Evolutionary conservation across 176 grass and related monocot genomes (phyloP).

Genomic region (Phragmites australis): DNA sequence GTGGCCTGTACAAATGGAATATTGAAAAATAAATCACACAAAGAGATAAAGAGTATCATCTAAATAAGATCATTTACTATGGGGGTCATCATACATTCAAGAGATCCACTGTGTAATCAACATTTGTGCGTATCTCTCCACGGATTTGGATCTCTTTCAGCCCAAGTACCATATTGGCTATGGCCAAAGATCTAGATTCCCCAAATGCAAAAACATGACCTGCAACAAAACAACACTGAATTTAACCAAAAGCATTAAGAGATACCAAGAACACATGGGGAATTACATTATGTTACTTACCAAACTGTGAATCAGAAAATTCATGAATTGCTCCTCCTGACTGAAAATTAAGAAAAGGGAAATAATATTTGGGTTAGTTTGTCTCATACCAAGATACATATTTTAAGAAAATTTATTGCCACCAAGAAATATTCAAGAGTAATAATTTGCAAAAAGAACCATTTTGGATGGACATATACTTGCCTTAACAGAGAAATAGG

Average conservation of each 20-base stretch:
- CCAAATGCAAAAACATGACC: constrained; percentile 99
- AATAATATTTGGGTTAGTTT: constrained; percentile 24
- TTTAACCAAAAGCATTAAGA: constrained; percentile 33
- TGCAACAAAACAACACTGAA: constrained; percentile 36
- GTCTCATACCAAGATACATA: neutral
- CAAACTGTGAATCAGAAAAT: constrained; percentile 99
- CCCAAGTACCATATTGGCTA: constrained; percentile 99
- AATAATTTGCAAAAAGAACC: constrained; percentile 31
- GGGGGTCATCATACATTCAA: constrained; percentile 77
- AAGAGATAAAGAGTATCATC: constrained; percentile 8
- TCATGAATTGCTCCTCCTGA: constrained; percentile 99
- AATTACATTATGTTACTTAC: constrained; percentile 46
- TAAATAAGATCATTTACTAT: constrained; percentile 25
- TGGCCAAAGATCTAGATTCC: constrained; percentile 86
- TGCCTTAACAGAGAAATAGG: constrained; percentile 99
- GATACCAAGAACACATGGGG: constrained; percentile 5
- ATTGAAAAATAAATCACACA: constrained; percentile 7
- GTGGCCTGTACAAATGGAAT: constrained; percentile 54
- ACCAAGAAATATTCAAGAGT: neutral
- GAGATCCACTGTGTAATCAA: constrained; percentile 99
- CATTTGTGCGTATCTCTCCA: constrained; percentile 96
- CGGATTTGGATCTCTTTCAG: constrained; percentile 99
- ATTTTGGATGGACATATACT: constrained; percentile 47
- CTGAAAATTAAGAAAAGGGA: constrained; percentile 51
- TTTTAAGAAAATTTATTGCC: constrained; percentile 23